Evolutionary conservation across 148 eudicot genomes (phyloP), one percentile per base, ranked within the genome.

Genomic region (Arctostaphylos glauca): DNA sequence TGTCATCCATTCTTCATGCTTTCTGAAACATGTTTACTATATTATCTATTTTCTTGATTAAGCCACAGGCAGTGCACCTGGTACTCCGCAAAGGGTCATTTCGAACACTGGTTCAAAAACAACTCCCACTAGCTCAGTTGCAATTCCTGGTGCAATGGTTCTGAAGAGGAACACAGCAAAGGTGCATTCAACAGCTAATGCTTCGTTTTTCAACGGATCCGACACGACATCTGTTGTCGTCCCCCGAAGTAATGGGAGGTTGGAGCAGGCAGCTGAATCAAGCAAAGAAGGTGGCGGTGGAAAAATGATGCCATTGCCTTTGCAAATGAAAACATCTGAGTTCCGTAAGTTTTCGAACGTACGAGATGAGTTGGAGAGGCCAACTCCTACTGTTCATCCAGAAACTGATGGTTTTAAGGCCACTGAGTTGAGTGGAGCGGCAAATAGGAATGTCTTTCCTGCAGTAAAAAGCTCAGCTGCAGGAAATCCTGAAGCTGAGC

Each of bases 201-300:
- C 81, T 84, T 87, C 94, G 4, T 62, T 87, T 66, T 86, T 90
- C 78, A 91, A 60, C 74, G 91, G 87, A 84, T 84, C 92, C 70
- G 98, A 96, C 70, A 87, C 91, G 56, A 78, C 85, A 64, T 95
- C 97, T 54, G 91, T 94, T 74, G 80, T 94, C 83, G 97, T 96
- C 79, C 99, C 97, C 56, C 89, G 97, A 86, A 89, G 90, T 88
- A 93, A 92, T 87, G 80, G 74, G 56, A 88, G 92, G 83, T 70
- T 79, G 77, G 98, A 94, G 87, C 92, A 88, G 83, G 86, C 89
- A 72, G 81, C 91, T 83, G 99, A 96, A 86, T 79, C 81, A 78
- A 92, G 90, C 83, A 93, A 89, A 88, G 99, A 90, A 78, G 88
- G 83, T 78, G 85, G 82, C 84, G 78, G 90, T 48, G 92, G 91